Evolutionary conservation across 208 protist genomes (phyloP), one percentile per base, ranked within the genome.

Genomic region (Balamuthia mandrillaris): DNA sequence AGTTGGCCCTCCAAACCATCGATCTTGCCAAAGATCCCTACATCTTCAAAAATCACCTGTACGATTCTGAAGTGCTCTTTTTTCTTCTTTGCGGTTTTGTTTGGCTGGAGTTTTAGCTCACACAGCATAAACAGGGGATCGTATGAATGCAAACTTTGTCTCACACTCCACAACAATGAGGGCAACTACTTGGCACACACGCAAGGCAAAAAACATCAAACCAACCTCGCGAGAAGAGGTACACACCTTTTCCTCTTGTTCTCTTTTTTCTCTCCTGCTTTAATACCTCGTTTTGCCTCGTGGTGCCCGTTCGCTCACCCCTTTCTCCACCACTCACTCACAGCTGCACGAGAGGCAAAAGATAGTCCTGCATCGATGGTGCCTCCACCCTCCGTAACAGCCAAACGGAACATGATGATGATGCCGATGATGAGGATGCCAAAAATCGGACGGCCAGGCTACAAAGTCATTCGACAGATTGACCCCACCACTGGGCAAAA

Each of bases 121-220:
- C n/a, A n/a, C n/a, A n/a, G n/a, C n/a, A n/a, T n/a, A 41, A 91
- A 95, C 65, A 44, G 95, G 9, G 94, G 93, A 33, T 90, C 77
- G n/a, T 97, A 96, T 81, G 96, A 98, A 88, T 98, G 96, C 90
- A 95, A 91, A 86, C 90, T 98, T n/a, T 98, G 96, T 90, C 72
- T 97, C 14, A 98, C 96, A 5, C 70, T 96, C n/a, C 96, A 98
- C 85, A 91, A 87, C 33, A 98, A 95, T 52, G 95, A 98, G 74
- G 96, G 94, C 51, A 96, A 95, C 82, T 98, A 98, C 88, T 81
- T 98, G 21, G 96, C 96, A 7, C 96, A 98, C 89, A 97, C 95
- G 2, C 96, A 98, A 84, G 96, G 96, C 35, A 98, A 96, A 85
- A 72, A 93, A 44, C 96, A 98, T 87, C 95, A 97, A 84, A 84